Conservation (phyloP, 2,329 filamentous ascomycete species). For the Scytalidium sp. region DNA sequence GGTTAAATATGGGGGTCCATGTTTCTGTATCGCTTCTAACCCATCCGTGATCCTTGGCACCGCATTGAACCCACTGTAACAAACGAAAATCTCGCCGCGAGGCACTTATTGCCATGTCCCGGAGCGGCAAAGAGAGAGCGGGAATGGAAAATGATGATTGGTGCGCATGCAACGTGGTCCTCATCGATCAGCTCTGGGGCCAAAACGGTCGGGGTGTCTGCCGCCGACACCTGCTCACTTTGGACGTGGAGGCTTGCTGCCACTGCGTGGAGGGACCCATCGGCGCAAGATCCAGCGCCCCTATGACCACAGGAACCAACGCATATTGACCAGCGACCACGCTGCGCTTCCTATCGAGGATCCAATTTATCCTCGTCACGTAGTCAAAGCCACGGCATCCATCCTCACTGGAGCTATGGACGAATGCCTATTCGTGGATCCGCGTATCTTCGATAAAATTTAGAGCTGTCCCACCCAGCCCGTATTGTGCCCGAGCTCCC, state of each 20-base stretch:
- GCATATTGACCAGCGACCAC: neutral
- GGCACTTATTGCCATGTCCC: neutral
- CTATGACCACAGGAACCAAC: neutral
- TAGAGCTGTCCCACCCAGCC: neutral
- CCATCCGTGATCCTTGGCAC: neutral
- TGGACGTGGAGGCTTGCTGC: neutral
- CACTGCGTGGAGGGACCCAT: neutral
- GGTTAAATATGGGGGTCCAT: too few relatives aligned
- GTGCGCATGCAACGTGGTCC: neutral
- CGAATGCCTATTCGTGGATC: neutral
- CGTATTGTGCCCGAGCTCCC: neutral
- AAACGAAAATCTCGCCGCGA: neutral
- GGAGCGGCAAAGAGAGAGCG: neutral
- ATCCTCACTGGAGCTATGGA: neutral
- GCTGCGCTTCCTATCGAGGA: neutral
- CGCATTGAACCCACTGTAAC: neutral
- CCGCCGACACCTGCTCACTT: neutral
- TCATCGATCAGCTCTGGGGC: neutral
- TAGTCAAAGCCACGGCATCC: neutral
- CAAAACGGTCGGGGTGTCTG: neutral
- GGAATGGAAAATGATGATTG: neutral
- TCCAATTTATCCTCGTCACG: neutral
- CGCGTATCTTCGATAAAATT: neutral
- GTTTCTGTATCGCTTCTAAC: too few relatives aligned
- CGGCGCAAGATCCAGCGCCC: too few relatives aligned